A percentile compares a stretch with the other conserved stretches of the same genome.
These are phyloP conservation scores for Rhynchospora pubera DNA, from an alignment of 176 grass and related monocot genomes.

Conservation along the genomic window DNA sequence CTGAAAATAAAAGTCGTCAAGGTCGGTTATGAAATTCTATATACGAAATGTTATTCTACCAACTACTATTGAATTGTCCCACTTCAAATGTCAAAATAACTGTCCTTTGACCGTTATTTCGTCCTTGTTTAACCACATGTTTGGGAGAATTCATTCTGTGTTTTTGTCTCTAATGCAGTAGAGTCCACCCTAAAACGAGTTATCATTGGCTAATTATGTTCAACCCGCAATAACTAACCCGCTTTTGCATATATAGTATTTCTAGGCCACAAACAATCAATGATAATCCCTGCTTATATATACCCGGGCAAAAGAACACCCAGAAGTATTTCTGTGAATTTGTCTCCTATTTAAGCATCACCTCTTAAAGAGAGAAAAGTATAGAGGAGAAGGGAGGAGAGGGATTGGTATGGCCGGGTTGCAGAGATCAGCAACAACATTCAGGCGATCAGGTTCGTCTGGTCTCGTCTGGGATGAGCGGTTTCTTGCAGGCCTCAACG, in stretches of 20 bases:
- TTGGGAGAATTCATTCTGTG: not conserved
- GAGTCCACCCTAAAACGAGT: not conserved
- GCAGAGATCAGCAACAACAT: slow-evolving; percentile 76
- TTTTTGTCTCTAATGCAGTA: not conserved
- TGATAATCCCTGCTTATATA: not conserved
- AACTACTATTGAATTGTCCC: not conserved
- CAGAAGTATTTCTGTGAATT: not conserved
- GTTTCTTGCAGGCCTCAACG: slow-evolving; percentile 42
- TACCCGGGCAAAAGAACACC: slow-evolving; percentile 1
- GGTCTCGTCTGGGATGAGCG: slow-evolving; percentile 73
- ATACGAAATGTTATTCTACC: not conserved
- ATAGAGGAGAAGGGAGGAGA: slow-evolving; percentile 1
- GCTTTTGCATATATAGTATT: not conserved
- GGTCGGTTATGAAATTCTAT: not conserved
- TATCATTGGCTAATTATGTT: not conserved
- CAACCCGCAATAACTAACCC: not conserved
- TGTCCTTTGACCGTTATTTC: slow-evolving; percentile 15
- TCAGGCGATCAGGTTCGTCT: slow-evolving; percentile 79
- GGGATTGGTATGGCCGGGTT: slow-evolving; percentile 52
- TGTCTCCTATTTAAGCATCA: not conserved
- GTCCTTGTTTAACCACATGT: not conserved
- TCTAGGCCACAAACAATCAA: not conserved
- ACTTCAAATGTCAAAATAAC: not conserved
- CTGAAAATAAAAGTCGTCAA: not conserved
- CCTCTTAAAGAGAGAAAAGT: not conserved